Evolutionary conservation across 108 stramenopile genomes (phyloP).

Genomic region (Cyclostephanos tholiformis): DNA sequence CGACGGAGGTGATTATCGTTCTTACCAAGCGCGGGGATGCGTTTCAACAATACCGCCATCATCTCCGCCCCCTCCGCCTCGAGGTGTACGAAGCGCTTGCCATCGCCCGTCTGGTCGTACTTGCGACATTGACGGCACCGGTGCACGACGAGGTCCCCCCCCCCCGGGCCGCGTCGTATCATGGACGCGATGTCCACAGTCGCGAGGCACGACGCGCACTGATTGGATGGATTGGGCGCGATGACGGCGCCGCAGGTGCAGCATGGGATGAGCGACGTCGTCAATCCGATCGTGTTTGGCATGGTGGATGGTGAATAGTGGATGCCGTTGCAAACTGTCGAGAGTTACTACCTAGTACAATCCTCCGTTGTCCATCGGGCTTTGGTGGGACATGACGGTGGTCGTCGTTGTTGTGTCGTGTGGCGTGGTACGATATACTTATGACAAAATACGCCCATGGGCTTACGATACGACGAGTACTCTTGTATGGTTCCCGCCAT

Average conservation of each 20-base stretch:
- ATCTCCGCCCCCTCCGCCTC: constrained; percentile 92
- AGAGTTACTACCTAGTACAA: too few relatives aligned
- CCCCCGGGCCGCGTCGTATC: constrained; percentile 65
- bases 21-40: constrained; percentile 80
- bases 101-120: constrained; percentile 53
- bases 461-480: too few relatives aligned
- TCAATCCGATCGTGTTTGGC: constrained; percentile 29
- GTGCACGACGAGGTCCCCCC: constrained; percentile 51
- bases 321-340: too few relatives aligned
- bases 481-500: too few relatives aligned
- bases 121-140: constrained; percentile 93
- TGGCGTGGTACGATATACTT: too few relatives aligned
- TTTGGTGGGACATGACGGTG: too few relatives aligned
- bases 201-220: constrained; percentile 75
- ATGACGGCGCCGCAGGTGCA: constrained; percentile 78
- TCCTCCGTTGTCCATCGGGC: too few relatives aligned
- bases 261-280: constrained; percentile 46
- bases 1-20: constrained; percentile 30
- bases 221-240: constrained; percentile 84
- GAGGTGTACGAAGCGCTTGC: constrained; percentile 54
- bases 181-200: constrained; percentile 43
- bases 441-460: too few relatives aligned
- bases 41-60: constrained; percentile 91
- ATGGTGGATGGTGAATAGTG: constrained; percentile 11
- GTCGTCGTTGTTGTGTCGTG: too few relatives aligned